phyloP scores from a whole-genome alignment of 2,329 filamentous ascomycete genomes.

The Trichophyton mentagrophytes region DNA sequence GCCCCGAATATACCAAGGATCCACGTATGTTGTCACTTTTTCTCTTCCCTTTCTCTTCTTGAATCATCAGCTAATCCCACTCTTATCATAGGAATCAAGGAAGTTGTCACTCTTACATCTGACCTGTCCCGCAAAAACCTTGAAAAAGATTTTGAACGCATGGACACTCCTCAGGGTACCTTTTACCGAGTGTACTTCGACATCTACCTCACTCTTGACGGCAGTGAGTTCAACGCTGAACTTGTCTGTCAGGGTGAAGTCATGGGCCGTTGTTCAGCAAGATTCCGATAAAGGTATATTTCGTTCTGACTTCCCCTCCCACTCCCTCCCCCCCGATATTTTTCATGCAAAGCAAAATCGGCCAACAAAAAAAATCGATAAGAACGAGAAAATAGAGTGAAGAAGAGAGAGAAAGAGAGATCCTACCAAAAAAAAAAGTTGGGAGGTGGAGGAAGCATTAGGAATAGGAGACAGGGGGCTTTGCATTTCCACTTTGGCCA shows the following conservation, averaged over 20 bases:
- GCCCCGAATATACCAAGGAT: slow-evolving; percentile 98
- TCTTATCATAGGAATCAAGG: slow-evolving; percentile 68
- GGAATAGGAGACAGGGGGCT: neutral
- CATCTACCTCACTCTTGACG: slow-evolving; percentile 83
- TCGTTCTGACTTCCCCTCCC: neutral
- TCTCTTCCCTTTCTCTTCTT: neutral
- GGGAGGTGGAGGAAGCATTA: neutral
- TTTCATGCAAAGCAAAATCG: neutral
- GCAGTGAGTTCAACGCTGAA: slow-evolving; percentile 95
- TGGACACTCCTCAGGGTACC: slow-evolving; percentile 95
- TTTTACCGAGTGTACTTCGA: slow-evolving; percentile 68
- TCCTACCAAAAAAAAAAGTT: neutral
- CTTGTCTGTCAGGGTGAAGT: slow-evolving; percentile 98
- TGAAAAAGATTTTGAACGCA: slow-evolving; percentile 97
- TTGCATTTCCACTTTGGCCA: neutral
- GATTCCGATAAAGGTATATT: slow-evolving; percentile 50
- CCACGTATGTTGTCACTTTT: slow-evolving; percentile 58
- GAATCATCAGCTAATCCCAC: neutral
- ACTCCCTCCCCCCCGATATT: neutral
- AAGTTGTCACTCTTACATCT: slow-evolving; percentile 93
- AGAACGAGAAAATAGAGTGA: neutral
- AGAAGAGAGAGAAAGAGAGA: neutral
- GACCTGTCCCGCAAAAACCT: slow-evolving; percentile 96
- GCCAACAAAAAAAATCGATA: neutral
- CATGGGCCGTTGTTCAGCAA: slow-evolving; percentile 89